These are phyloP conservation scores for Cucumis sativus DNA, from an alignment of 306 rosid genomes.

Conservation along the genomic window DNA sequence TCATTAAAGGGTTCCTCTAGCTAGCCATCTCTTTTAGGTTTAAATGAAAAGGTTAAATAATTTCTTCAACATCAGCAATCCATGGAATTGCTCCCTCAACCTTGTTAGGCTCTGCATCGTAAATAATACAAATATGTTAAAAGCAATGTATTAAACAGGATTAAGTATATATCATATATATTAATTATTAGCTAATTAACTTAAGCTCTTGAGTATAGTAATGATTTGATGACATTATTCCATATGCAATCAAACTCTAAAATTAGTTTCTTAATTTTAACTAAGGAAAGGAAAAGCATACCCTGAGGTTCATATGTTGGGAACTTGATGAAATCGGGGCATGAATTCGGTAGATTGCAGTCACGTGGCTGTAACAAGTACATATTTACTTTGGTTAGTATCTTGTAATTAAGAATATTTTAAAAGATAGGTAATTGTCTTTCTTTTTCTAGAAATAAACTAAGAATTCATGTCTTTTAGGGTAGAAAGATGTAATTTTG, in stretches of 20 bases:
- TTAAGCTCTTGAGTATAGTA: too few species aligned
- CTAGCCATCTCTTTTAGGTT: neutral
- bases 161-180: neutral
- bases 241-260: too few species aligned
- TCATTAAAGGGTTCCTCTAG: neutral
- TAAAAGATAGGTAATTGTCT: too few species aligned
- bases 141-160: neutral
- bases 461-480: too few species aligned
- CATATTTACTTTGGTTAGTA: neutral
- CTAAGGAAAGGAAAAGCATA: neutral
- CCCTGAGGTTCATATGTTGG: neutral
- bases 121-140: neutral
- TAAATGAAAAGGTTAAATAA: neutral
- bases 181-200: too few species aligned
- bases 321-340: neutral
- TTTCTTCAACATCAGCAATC: neutral
- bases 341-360: neutral
- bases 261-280: too few species aligned
- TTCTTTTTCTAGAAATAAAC: too few species aligned
- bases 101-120: neutral
- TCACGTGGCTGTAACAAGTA: neutral
- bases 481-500: too few species aligned
- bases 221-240: too few species aligned
- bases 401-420: neutral
- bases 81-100: neutral